These are phyloP conservation scores for Phaeodactylum tricornutum DNA, from an alignment of 108 stramenopile species.

Conservation along the genomic window DNA sequence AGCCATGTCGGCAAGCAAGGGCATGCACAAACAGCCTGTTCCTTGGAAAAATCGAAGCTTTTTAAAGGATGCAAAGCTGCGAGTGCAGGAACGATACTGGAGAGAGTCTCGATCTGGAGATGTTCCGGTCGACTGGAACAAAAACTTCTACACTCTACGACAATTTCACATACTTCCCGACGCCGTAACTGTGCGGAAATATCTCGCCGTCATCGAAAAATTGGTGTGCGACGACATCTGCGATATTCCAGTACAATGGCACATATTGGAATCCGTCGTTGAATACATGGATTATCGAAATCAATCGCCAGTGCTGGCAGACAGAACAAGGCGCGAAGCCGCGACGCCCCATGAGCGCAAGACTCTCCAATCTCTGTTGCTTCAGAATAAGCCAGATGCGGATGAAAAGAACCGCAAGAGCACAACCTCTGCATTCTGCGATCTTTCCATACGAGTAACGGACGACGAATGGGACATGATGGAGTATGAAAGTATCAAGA, in stretches of 20 bases:
- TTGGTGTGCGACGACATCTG: neutral
- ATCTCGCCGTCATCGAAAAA: constrained; percentile 23
- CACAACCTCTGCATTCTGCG: constrained; percentile 21
- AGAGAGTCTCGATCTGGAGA: too few relatives aligned
- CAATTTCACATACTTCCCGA: constrained; percentile 25
- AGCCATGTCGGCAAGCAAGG: too few relatives aligned
- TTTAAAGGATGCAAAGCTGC: constrained; percentile 25
- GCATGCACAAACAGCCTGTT: too few relatives aligned
- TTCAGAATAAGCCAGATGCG: too few relatives aligned
- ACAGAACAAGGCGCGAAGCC: constrained; percentile 13
- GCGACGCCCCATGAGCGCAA: constrained; percentile 26
- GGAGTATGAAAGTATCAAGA: constrained; percentile 16
- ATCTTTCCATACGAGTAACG: constrained; percentile 22
- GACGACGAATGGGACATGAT: constrained; percentile 37
- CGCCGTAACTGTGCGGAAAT: constrained; percentile 28
- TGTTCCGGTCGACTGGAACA: too few relatives aligned
- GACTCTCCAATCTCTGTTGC: constrained; percentile 18
- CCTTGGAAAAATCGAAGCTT: constrained; percentile 19
- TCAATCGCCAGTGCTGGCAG: constrained; percentile 10
- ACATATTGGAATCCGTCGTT: constrained; percentile 29
- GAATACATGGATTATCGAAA: constrained; percentile 43
- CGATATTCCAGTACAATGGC: neutral
- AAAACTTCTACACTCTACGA: neutral
- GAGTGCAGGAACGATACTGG: constrained; percentile 29
- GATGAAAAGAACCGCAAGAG: too few relatives aligned